Evolutionary conservation across 2,329 filamentous ascomycete species (phyloP), one percentile per base, ranked within the genome.

Genomic region (Neonectria ditissima): DNA sequence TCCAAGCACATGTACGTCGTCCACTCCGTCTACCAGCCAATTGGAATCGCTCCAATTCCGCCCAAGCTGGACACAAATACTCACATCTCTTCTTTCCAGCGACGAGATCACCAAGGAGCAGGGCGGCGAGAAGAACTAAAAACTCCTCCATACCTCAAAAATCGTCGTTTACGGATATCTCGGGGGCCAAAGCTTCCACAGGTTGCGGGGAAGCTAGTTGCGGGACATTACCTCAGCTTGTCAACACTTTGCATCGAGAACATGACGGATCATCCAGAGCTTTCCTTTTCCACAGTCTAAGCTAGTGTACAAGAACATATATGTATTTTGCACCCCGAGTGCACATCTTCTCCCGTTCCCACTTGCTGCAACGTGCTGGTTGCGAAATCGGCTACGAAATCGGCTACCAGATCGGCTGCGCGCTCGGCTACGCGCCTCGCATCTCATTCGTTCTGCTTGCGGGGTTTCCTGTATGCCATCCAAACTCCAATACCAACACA

Each of bases 1-100:
- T 90, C 93, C 75, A 87, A 91, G 76, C 92, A 97, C 86, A 94
- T 97, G 93, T 96, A 82, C 77, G 91, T 72, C 28, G 43, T 14
- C 55, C 32, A 62, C 34, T 44, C 28, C 13, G 14, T 45, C 30
- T 63, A 37, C 34, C 34, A 37, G n/a, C 14, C 63, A 61, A 65
- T 62, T 54, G 44, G 26, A 22, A 30, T 53, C 50, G 11, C 44
- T 18, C 16, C n/a, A 44, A 58, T 53, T 16, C 16, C 20, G 18
- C 10, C 22, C 47, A 50, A 52, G 30, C 52, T 28, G 50, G 28
- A 24, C 24, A 50, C 28, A n/a, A 7, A 32, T 34, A 48, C 67
- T 73, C 48, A 73, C 63, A 14, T 2, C 50, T 48, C 41, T 41
- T 37, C 30, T 41, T 52, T 32, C 34, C 74, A 96, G 92, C 77